Evolutionary conservation across 2,329 filamentous ascomycete species (phyloP).

Genomic region (Epichloe sibirici): DNA sequence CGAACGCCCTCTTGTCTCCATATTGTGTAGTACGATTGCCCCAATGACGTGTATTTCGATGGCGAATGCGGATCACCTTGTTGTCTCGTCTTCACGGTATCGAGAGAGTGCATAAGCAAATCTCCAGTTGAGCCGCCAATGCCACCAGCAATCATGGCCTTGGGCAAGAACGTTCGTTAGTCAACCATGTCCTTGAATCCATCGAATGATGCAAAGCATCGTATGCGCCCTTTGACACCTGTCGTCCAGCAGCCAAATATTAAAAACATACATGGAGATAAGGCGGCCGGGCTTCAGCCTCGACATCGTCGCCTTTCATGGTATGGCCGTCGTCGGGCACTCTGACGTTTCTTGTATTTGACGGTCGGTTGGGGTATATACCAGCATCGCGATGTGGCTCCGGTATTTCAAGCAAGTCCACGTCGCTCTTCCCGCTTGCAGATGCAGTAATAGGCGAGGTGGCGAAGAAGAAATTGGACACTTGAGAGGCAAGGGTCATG

Average conservation of each 20-base stretch:
- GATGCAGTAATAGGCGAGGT: conserved; percentile 7
- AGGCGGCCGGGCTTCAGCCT: conserved; percentile 30
- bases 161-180: conserved; percentile 5
- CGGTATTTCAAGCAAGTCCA: conserved; percentile 1
- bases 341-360: conserved; percentile 14
- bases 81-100: conserved; percentile 96
- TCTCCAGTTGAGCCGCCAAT: conserved; percentile 88
- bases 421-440: conserved; percentile 4
- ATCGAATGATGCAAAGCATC: not conserved
- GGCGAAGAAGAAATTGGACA: conserved; percentile 2
- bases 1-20: conserved; percentile 81
- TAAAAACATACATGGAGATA: conserved; percentile 28
- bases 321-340: conserved; percentile 15
- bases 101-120: conserved; percentile 96
- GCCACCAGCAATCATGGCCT: conserved; percentile 94
- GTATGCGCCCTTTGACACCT: not conserved
- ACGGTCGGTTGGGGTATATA: conserved; percentile 14
- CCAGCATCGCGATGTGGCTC: conserved; percentile 21
- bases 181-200: not conserved
- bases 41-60: conserved; percentile 83
- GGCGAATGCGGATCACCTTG: conserved; percentile 92
- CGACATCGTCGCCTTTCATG: conserved; percentile 27
- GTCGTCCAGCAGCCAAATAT: not conserved
- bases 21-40: conserved; percentile 85
- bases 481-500: conserved; percentile 7